Base-by-base conservation (phyloP, 768 basidiomycete species). In the Boletus subparvulus region DNA sequence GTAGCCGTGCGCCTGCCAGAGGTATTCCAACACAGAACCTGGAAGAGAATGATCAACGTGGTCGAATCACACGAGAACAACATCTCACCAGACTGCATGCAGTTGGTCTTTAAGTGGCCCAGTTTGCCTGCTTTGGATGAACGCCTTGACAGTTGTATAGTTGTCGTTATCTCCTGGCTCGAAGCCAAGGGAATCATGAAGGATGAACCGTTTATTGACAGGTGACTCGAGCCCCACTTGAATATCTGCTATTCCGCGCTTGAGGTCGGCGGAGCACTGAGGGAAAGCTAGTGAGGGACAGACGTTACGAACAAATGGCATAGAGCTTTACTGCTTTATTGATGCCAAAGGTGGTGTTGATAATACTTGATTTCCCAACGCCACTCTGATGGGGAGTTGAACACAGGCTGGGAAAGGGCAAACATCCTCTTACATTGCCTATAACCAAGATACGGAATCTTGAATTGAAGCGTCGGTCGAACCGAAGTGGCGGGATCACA, bases 361-460 rank as follows among this genome's bases (percentile, higher is more conserved):
- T 54, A 2, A 54, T 16, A 33, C 45, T 47, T 17, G 52, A 47
- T n/a, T 54, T 54, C 7, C 52, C 52, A 1, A 54, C 52, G 0
- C 52, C 45, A 2, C 35, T 42, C 54, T 52, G 35, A 52, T 12
- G 4, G 5, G 16, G 8, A 40, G 32, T 26, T 54, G 30, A 33
- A 30, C 12, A 14, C 16, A 12, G 39, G 16, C 14, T 21, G 11
- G 7, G 14, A 14, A 32, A 6, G 2, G 36, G 3, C 16, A 16
- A 17, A 13, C 2, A 28, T n/a, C n/a, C 21, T 1, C 19, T 17
- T 35, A 47, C 53, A 8, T 47, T 54, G 5, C 54, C 54, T 12
- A 54, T 54, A 9, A 48, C 54, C 17, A 54, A 28, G 40, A 54
- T 54, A 26, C 47, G 54, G 40, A 54, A 54, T 8, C 54, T 26